These are phyloP conservation scores for Fragaria vesca DNA, from an alignment of 306 rosid species.

Conservation along the genomic window DNA sequence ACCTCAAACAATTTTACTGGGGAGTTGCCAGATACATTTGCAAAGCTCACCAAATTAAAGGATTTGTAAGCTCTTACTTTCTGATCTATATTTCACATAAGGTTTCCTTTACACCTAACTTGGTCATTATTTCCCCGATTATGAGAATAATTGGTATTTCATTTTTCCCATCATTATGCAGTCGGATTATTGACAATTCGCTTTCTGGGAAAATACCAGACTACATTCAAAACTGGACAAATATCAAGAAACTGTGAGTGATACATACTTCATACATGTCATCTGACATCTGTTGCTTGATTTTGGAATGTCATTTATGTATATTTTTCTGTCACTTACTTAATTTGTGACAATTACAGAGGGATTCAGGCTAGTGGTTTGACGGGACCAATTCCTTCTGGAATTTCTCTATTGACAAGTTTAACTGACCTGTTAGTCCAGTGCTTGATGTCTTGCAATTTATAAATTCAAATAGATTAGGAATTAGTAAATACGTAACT, in stretches of 20 bases:
- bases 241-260: constrained; percentile 45
- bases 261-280: neutral
- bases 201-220: constrained; percentile 56
- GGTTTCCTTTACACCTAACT: neutral
- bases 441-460: neutral
- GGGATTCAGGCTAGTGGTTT: constrained; percentile 68
- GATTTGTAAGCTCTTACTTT: constrained; percentile 52
- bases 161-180: constrained; percentile 29
- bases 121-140: neutral
- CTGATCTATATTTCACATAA: neutral
- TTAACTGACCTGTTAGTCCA: constrained; percentile 58
- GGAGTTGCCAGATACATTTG: constrained; percentile 53
- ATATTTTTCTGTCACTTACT: constrained; percentile 4
- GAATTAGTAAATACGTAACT: neutral
- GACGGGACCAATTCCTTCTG: constrained; percentile 71
- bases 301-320: neutral
- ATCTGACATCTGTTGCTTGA: neutral
- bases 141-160: neutral
- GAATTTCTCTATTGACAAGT: constrained; percentile 35
- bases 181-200: constrained; percentile 58
- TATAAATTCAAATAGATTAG: neutral
- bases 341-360: constrained; percentile 31
- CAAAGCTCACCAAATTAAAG: constrained; percentile 38
- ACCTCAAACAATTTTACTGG: constrained; percentile 66
- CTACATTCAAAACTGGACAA: constrained; percentile 56